Base-by-base conservation (phyloP, 1,284 basidiomycete genomes). In the Pseudozyma hubeiensis region DNA sequence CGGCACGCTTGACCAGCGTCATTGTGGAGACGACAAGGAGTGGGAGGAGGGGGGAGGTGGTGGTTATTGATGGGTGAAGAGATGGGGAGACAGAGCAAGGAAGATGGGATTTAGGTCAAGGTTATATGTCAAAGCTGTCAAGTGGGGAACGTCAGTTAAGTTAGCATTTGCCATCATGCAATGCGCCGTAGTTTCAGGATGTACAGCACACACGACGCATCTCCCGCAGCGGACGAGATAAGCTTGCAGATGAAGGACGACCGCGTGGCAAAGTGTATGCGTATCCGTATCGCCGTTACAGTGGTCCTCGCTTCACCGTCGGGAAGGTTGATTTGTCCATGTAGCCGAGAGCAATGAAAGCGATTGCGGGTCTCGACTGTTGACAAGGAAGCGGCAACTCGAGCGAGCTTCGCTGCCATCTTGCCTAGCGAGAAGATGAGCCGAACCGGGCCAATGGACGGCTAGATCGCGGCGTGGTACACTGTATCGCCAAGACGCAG, bases 1-100 rank as follows among this genome's bases (percentile, higher is more conserved):
- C 56, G 49, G 58, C 50, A 43, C 60, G 52, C 37, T 60, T 63
- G 49, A 71, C 16, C 33, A 72, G 58, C 48, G 60, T 46, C 60
- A 66, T 66, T n/a, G 33, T 67, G 39, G 37, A 14, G 30, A n/a
- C n/a, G 11, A 8, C 35, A 29, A 10, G 46, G 17, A 44, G 51
- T 19, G 43, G 35, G 35, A 37, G 44, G 34, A n/a, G 37, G 14
- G 44, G 17, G 17, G 41, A 41, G 19, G 30, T 30, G 45, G 29
- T 11, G 60, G 24, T 8, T 24, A 6, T 7, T 10, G 30, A 19
- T 24, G 43, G 16, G 14, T 8, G 29, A 31, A 34, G 24, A 39
- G 56, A 24, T 1, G 49, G 17, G 17, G 33, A 11, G 43, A 40
- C 47, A 17, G 31, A 19, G 1, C 10, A 7, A 41, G 17, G 48